Conservation (phyloP, 345 rosid species). For the Sonneratia caseolaris region DNA sequence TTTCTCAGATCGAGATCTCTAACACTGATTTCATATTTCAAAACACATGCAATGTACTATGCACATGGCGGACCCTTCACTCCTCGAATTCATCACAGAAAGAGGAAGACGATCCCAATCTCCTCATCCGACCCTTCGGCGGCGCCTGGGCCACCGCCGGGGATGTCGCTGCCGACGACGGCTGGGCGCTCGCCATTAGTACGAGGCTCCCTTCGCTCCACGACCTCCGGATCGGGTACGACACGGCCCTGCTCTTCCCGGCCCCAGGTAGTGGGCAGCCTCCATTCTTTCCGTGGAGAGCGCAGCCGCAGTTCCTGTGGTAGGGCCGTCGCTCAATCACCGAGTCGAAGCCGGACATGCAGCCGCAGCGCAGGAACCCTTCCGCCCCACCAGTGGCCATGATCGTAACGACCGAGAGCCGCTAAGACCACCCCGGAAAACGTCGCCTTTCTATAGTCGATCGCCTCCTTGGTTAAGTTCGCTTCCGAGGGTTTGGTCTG, state of each 20-base stretch:
- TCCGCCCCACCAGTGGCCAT: slow-evolving; percentile 24
- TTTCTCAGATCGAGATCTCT: not conserved
- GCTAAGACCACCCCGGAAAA: too few relatives aligned
- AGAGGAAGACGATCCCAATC: slow-evolving; percentile 3
- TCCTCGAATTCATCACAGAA: slow-evolving; percentile 3
- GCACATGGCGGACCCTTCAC: not conserved
- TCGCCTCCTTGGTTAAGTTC: too few relatives aligned
- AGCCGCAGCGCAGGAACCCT: slow-evolving; percentile 20
- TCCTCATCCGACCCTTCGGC: not conserved
- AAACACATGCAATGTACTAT: not conserved
- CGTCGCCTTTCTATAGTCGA: too few relatives aligned
- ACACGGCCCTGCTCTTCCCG: slow-evolving; percentile 15
- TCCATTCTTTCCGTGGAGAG: slow-evolving; percentile 18
- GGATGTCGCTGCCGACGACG: slow-evolving; percentile 19
- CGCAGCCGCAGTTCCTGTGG: slow-evolving; percentile 16
- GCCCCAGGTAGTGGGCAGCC: not conserved
- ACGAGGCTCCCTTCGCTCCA: slow-evolving; percentile 32
- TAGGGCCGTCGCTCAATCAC: slow-evolving; percentile 28
- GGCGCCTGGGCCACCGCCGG: slow-evolving; percentile 2
- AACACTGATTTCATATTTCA: not conserved
- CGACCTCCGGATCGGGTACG: slow-evolving; percentile 22
- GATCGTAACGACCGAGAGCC: not conserved
- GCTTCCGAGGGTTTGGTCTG: too few relatives aligned
- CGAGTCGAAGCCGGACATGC: slow-evolving; percentile 21
- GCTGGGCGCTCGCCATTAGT: slow-evolving; percentile 10